Base-by-base conservation (phyloP, 2,329 filamentous ascomycete species). In the Aschersonia sp. region DNA sequence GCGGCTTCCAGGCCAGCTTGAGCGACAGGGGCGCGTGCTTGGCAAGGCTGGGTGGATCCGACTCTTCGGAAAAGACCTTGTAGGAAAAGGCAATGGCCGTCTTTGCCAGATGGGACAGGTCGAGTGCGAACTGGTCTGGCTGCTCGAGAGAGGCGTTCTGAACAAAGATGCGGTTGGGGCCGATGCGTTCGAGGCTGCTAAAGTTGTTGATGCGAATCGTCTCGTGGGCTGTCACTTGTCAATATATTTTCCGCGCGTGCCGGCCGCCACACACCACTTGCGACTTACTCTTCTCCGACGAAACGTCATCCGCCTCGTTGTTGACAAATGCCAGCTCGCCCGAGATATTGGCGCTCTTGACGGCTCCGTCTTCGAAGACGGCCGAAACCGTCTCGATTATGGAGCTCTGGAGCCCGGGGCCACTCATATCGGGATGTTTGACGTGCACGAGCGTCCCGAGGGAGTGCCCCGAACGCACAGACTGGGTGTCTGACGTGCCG, bases 341-440 rank as follows among this genome's bases (percentile, higher is more conserved):
- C 43, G 82, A 79, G 29, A 96, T 78, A 50, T 83, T 83, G 11
- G 82, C 80, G 45, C 79, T 81, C 53, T 78, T 85, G 9, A 89
- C 67, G 10, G 70, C 71, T 7, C 86, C 85, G 35, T 83, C 76
- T 49, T 89, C 83, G 60, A 96, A 94, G 47, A 79, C 79, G 11
- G 85, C 86, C 51, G 81, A 92, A n/a, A 97, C 79, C 0, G 85
- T 92, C 63, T 98, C 92, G 46, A 97, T 84, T 48, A 97, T 76
- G 11, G 90, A 97, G 4, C 85, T 81, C 62, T 87, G 92, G 5
- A 98, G 71, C 2, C 92, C 90, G 1, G 85, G 78, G 8, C 79
- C 76, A 47, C 83, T 76, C 65, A 94, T 73, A 14, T 96, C 88
- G 1, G 87, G 83, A 60, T 98, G 92, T 57, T 81, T 83, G 46